Evolutionary conservation across 257 asterid species (phyloP), one percentile per base, ranked within the genome.

Genomic region (Echium plantagineum): DNA sequence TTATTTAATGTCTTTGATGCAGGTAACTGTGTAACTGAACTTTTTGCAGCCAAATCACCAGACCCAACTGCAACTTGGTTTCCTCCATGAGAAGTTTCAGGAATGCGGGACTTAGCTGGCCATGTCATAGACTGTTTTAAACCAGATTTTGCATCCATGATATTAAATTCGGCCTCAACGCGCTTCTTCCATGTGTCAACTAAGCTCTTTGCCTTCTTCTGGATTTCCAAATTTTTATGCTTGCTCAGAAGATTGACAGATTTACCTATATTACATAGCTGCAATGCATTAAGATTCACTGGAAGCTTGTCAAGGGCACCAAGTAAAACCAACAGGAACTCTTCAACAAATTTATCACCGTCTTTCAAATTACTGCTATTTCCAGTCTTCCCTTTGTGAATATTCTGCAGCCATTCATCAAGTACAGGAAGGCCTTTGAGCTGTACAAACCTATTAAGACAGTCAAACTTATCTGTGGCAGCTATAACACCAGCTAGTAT

Each of bases 101-200:
- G 78, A 70, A 76, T 76, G 48, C 88, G 90, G 60, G 95, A 76
- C 68, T 88, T 91, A 46, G 98, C 80, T 55, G 90, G 69, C 89
- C 94, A 85, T 3, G 68, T 73, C 74, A 60, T 65, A 55, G 68
- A 74, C 58, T 75, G 85, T 61, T 76, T 57, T 17, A 91, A 80
- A 58, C 83, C 86, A 69, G 77, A 52, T 70, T 28, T 28, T 28
- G 32, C 32, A 6, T 28, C 32, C 32, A 28, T 28, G 32, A 28
- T 28, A 28, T 28, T 85, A 96, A 91, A 87, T 75, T 91, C 96
- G 48, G 88, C 96, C 74, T 88, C 94, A 52, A 91, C 98, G 10
- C 98, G 87, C 72, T 88, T 91, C 84, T 91, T 91, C 98, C 98
- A 91, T 1, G 81, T 82, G 76, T 91, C 96, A 48, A 91, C 96